Base-by-base conservation (phyloP, 2,329 filamentous ascomycete genomes). In the Calonectria henricotiae region DNA sequence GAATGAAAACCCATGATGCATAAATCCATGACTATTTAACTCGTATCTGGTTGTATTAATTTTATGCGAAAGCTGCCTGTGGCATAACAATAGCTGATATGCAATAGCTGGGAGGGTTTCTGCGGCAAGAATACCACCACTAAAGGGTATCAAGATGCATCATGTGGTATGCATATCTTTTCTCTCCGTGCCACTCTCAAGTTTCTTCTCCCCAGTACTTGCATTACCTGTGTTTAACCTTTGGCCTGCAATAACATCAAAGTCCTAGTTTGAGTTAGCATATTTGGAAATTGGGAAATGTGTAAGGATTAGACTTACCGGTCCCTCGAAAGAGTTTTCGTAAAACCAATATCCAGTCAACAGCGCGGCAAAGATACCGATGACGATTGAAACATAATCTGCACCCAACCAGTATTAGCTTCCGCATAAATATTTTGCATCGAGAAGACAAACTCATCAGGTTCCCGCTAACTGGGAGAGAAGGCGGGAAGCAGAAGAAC, bases 311-410 rank as follows among this genome's bases (percentile, higher is more conserved):
- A 13, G n/a, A 47, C 74, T 49, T 47, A 76, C 74, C 2, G 74
- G 74, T 1, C 74, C 74, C 8, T 76, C 61, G 23, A 76, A 76
- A 2, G 67, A 71, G 17, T 69, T 74, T 8, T 73, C 71, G 2
- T 72, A 76, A 0, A 71, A 17, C 74, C 74, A 76, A 1, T 74
- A 76, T 1, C 37, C 60, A 1, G 58, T 62, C 2, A 74, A 27
- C 9, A 76, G 60, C 0, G 75, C 25, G 1, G 67, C 51, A 5
- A 82, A 83, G 1, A 83, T 82, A 13, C 80, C 79, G 62, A 83
- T 81, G 4, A 83, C 80, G 6, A 76, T 80, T 5, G 78, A 79
- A 1, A 83, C 81, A 46, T 83, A 83, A 61, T 72, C 51, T 55
- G 13, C 0, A 55, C 11, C 7, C 7, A 30, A 12, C 20, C 12